phyloP scores from a whole-genome alignment of 176 grass and related monocot species.

The Oryza meyeriana region DNA sequence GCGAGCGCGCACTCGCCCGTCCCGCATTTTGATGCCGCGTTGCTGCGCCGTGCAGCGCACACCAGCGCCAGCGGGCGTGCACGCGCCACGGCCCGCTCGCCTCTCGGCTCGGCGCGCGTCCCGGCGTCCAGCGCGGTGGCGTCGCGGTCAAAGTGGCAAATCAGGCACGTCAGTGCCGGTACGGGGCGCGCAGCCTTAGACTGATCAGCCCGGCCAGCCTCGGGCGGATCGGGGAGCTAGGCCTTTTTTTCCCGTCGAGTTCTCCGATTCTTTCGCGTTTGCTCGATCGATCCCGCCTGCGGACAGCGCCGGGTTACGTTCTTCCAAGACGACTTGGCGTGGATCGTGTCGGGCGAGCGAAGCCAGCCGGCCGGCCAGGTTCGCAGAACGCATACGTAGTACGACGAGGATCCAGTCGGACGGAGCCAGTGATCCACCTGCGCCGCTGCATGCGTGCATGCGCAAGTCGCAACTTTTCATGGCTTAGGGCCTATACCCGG shows the following conservation, averaged over 20 bases:
- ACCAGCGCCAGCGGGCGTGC: neutral
- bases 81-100: neutral
- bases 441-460: slow-evolving; percentile 30
- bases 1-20: neutral
- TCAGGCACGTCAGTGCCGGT: slow-evolving; percentile 20
- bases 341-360: slow-evolving; percentile 14
- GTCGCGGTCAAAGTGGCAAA: slow-evolving; percentile 31
- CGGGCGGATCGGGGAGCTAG: neutral
- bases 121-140: neutral
- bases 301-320: neutral
- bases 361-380: neutral
- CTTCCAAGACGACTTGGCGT: slow-evolving; percentile 2
- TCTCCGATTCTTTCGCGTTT: neutral
- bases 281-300: neutral
- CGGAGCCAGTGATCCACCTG: slow-evolving; percentile 3
- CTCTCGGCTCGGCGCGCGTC: neutral
- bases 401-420: neutral
- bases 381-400: neutral
- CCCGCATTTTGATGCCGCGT: slow-evolving; percentile 39
- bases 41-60: no score
- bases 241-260: neutral
- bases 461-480: slow-evolving; percentile 42
- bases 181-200: slow-evolving; percentile 12
- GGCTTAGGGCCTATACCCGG: neutral
- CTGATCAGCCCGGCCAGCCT: neutral